Base-by-base conservation (phyloP, 176 grass and related monocot species). In the Rhipidocladum racemiflorum region DNA sequence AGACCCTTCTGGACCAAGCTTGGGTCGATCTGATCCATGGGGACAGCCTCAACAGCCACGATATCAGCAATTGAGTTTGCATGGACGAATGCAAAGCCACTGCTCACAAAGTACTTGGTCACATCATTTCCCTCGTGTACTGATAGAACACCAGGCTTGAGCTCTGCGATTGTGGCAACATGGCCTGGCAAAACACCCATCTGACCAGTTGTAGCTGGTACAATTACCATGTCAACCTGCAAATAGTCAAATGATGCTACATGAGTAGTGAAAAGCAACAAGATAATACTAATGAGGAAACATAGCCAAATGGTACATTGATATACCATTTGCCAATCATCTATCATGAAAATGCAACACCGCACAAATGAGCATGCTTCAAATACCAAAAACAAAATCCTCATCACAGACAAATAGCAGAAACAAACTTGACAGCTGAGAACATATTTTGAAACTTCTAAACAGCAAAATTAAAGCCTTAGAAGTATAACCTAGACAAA, bases 101-200 rank as follows among this genome's bases (percentile, higher is more conserved):
- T 90, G 89, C 96, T 99, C n/a, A 99, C 91, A 67, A 99, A 93
- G 83, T 95, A 99, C 76, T 95, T 99, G 63, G 79, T 93, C 35
- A 88, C 77, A 50, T 95, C 96, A 35, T 74, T 99, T 66, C 96
- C 96, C 74, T 99, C 91, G 0, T 99, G 93, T 80, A 95, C 96
- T 24, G 96, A 99, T 21, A 99, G 87, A 83, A 99, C 82, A 50
- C 97, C 97, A 46, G 90, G 97, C 68, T 96, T 96, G 49, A 99
- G 87, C 73, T 99, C 93, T 13, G 97, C 89, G 3, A 99, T 99
- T 53, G 93, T 93, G 36, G 97, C n/a, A 71, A 99, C 93, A 74
- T 99, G 93, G 16, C 91, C 97, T 17, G 97, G 97, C 76, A 99
- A 87, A 81, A 99, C 93, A 91, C 97, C 97, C 97, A 96, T 99